These are phyloP conservation scores for Amylocystis lapponica DNA, from an alignment of 768 basidiomycete genomes.

Conservation along the genomic window DNA sequence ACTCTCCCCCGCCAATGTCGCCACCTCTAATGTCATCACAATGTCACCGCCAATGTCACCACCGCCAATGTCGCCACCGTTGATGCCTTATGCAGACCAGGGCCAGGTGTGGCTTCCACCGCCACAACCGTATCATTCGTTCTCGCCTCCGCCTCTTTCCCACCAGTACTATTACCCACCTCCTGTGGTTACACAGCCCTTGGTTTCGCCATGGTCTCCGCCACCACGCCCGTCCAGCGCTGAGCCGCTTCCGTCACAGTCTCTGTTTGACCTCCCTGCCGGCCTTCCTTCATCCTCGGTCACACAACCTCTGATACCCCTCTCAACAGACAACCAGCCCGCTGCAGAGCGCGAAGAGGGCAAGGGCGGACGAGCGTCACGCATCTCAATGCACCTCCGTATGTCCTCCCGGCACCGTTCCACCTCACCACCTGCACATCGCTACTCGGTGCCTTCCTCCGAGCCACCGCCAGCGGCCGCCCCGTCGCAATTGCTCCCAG, in stretches of 20 bases:
- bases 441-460: conserved; percentile 36
- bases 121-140: background rate
- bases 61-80: conserved; percentile 33
- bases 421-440: conserved; percentile 56
- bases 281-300: conserved; percentile 31
- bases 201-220: conserved; percentile 15
- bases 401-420: conserved; percentile 52
- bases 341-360: conserved; percentile 44
- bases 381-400: conserved; percentile 55
- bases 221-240: conserved; percentile 48
- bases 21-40: no score
- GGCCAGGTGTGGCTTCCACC: conserved; percentile 47
- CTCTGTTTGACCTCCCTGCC: conserved; percentile 25
- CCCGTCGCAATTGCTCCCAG: conserved; percentile 1
- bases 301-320: conserved; percentile 27
- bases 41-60: no score
- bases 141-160: background rate
- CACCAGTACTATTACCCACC: conserved; percentile 30
- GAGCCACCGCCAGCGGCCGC: conserved; percentile 10
- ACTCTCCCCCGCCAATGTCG: conserved; percentile 26
- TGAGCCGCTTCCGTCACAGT: conserved; percentile 32
- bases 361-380: conserved; percentile 54
- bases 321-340: conserved; percentile 7
- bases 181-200: conserved; percentile 5
- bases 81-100: conserved; percentile 27